Evolutionary conservation across 805 yeast genomes (phyloP), one percentile per base, ranked within the genome.

Genomic region (Grigorovia yakushimaensis): DNA sequence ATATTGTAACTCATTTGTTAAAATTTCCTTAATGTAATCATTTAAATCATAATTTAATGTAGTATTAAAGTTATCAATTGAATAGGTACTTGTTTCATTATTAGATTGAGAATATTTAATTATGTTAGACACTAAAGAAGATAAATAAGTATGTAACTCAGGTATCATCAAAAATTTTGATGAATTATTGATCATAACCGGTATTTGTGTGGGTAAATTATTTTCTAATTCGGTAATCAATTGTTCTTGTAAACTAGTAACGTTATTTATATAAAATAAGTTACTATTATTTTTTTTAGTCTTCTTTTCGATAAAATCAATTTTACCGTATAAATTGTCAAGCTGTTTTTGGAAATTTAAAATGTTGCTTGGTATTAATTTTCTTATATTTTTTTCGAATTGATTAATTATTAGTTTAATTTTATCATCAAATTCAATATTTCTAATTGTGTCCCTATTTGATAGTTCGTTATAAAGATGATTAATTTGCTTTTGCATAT

Each of bases 371-470:
- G 68, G 67, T 20, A 62, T 35, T 33, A 64, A 40, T 21, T 55
- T 56, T 43, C 57, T 64, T 30, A 64, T 55, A 42, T 60, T 61
- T 44, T 59, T 58, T 41, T 64, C 68, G 47, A 64, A 62, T 48
- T 61, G 64, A 19, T 56, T 49, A 19, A 64, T 57, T 2, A 60
- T 56, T 21, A 59, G 51, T 43, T 59, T 55, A 17, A 64, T 50
- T 10, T 60, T 61, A 42, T 55, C 56, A 44, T 64, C 67, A 20
- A 60, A 52, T 39, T 62, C 65, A 5, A 45, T 43, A 40, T 56
- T 56, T 18, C 56, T 51, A 36, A 49, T 48, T 13, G 52, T 54
- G 39, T 62, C 62, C 38, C 58, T 55, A 13, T 49, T 49, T 30
- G 55, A 54, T 20, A 61, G 27, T 48, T 62, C 66, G 42, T 52